These are phyloP conservation scores for Trypanosoma mega DNA, from an alignment of 208 protist genomes.

Conservation along the genomic window DNA sequence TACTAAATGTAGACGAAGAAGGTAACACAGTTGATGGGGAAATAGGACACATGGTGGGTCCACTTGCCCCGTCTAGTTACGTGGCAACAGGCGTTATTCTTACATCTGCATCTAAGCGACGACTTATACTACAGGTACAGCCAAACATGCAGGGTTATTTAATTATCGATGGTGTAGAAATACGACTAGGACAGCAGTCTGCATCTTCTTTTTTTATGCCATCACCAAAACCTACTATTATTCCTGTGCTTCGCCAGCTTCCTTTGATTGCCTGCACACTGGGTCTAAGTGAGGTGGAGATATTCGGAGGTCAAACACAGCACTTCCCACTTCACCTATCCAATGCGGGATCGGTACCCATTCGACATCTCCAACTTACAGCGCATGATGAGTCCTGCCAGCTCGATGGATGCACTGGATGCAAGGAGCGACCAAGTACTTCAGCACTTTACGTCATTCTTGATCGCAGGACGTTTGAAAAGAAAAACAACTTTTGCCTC, in stretches of 20 bases:
- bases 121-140: conserved; percentile 65
- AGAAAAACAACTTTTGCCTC: conserved; percentile 36
- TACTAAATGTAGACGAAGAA: conserved; percentile 12
- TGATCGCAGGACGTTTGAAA: conserved; percentile 49
- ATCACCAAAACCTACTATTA: conserved; percentile 38
- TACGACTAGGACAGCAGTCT: conserved; percentile 35
- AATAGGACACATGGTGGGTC: conserved; percentile 13
- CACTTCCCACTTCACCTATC: conserved; percentile 66
- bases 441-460: conserved; percentile 48
- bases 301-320: conserved; percentile 78
- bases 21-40: background rate
- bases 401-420: conserved; percentile 80
- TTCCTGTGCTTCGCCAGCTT: conserved; percentile 77
- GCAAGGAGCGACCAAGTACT: conserved; percentile 59
- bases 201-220: conserved; percentile 31
- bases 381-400: conserved; percentile 82
- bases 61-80: conserved; percentile 60
- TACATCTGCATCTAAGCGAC: conserved; percentile 36
- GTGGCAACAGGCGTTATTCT: conserved; percentile 54
- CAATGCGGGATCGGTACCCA: conserved; percentile 69
- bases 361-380: conserved; percentile 63
- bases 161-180: conserved; percentile 60
- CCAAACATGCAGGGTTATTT: conserved; percentile 64
- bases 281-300: conserved; percentile 65
- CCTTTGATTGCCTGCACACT: conserved; percentile 76